phyloP scores from a whole-genome alignment of 805 yeast genomes.

The Metschnikowia baotianmanensis region DNA sequence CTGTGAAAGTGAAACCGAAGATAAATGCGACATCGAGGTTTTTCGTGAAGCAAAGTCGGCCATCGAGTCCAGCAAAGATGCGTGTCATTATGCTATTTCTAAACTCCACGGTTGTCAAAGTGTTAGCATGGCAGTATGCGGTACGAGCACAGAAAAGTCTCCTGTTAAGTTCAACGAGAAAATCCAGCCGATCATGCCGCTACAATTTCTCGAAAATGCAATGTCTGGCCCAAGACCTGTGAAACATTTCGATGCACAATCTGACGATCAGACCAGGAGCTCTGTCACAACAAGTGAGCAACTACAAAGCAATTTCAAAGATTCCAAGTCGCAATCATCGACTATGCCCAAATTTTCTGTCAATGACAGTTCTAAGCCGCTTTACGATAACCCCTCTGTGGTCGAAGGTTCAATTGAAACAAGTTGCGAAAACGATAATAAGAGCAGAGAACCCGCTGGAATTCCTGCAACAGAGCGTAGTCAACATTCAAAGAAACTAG shows the following conservation, averaged over 20 bases:
- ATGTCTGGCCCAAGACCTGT: constrained; percentile 11
- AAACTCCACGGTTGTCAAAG: constrained; percentile 9
- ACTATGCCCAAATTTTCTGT: no score
- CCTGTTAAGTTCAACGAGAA: constrained; percentile 34
- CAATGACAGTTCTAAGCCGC: no score
- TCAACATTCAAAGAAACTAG: neutral
- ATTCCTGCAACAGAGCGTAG: neutral
- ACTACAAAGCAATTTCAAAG: neutral
- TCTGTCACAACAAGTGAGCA: neutral
- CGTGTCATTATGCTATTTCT: constrained; percentile 34
- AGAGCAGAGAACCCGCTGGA: no score
- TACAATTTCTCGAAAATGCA: constrained; percentile 33
- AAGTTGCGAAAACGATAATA: no score
- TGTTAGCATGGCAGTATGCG: constrained; percentile 33
- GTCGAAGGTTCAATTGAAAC: no score
- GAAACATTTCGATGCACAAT: neutral
- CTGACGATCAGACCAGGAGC: neutral
- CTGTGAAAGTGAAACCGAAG: constrained; percentile 6
- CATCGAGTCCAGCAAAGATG: constrained; percentile 33
- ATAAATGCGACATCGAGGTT: constrained; percentile 6
- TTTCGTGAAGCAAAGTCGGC: constrained; percentile 31
- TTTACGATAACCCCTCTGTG: no score
- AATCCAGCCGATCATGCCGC: constrained; percentile 34
- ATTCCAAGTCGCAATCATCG: no score
- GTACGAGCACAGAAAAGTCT: constrained; percentile 29